Evolutionary conservation across 768 basidiomycete genomes (phyloP), one percentile per base, ranked within the genome.

Genomic region (Xerocomellus dryophilus): DNA sequence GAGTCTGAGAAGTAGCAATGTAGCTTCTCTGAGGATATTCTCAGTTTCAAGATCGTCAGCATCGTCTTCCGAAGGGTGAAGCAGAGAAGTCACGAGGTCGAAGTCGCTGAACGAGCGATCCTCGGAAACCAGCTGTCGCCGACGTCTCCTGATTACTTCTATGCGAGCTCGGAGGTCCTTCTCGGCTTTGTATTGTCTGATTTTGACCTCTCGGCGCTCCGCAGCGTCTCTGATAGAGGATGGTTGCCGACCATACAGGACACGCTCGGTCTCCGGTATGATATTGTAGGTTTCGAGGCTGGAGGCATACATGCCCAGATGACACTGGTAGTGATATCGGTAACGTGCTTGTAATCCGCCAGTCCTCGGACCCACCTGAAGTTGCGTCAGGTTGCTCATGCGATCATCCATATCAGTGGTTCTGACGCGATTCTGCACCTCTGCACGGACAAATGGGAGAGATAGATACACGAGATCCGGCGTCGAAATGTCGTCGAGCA

Each of bases 151-250:
- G 20, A 88, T 64, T 40, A 73, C 71, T 72, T 92, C 81, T 25
- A 98, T 81, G 53, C 79, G 79, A 18, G 72, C 71, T 50, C 83
- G 81, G 27, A 98, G 71, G 34, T 89, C 87, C 69, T 90, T 95
- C 71, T 96, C 93, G 52, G 82, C 81, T 70, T 86, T 85, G 70
- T 84, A 98, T 66, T 95, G 94, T 56, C 82, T 85, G 58, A 99
- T 97, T 75, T 97, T 99, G 32, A 86, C 69, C 60, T 96, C 93
- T 60, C 97, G 75, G 51, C 88, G 78, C 64, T 79, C 82, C 2
- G 82, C 80, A 18, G 86, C 80, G 68, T 98, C 88, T 10, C 63
- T 70, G 45, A 85, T 69, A n/a, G 74, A 61, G 9, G 76, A 75
- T 10, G 78, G 59, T 48, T 76, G 78, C 43, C 76, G 77, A 41